Conservation (phyloP, 345 rosid genomes). For the Xanthoceras sorbifolium region DNA sequence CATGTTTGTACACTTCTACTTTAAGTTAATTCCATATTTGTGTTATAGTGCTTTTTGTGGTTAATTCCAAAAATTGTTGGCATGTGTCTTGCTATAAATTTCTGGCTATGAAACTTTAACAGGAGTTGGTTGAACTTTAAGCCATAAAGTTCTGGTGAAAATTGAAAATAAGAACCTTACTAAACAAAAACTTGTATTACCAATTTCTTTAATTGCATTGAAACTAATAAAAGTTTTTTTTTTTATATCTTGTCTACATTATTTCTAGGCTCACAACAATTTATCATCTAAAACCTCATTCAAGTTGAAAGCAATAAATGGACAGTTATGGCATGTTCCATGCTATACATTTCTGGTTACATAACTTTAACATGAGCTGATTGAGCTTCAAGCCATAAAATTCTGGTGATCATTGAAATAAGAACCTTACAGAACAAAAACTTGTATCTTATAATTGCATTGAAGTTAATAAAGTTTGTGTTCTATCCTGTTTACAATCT, state of each 20-base stretch:
- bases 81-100: no score
- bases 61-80: background rate
- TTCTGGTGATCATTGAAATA: background rate
- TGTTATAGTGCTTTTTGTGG: background rate
- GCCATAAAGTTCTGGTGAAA: background rate
- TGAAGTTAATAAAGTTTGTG: background rate
- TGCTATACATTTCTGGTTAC: no score
- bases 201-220: background rate
- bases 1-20: background rate
- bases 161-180: background rate
- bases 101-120: no score
- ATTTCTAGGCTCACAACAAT: no score
- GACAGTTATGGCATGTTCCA: no score
- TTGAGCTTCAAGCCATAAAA: no score
- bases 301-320: no score
- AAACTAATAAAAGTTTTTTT: background rate
- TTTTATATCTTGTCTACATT: no score
- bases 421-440: background rate
- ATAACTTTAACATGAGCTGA: no score
- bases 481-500: background rate
- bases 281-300: no score
- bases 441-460: background rate
- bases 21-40: background rate
- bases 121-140: no score
- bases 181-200: background rate